Evolutionary conservation across 2,329 filamentous ascomycete genomes (phyloP).

Genomic region (Cordyceps fumosorosea): DNA sequence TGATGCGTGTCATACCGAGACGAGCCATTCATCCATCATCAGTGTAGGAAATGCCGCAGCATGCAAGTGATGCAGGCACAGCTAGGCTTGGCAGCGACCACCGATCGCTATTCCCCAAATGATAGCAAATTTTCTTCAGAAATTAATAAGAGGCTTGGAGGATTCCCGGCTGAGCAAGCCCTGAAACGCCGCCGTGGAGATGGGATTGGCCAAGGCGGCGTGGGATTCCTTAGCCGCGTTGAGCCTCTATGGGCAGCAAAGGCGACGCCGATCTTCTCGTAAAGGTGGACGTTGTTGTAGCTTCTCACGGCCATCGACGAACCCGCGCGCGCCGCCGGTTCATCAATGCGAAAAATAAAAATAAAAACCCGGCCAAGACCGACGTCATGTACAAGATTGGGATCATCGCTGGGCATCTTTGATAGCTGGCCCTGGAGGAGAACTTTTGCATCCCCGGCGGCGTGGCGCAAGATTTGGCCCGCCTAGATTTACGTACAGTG

Average conservation of each 20-base stretch:
- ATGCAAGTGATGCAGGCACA: too few relatives aligned
- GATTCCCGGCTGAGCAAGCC: neutral
- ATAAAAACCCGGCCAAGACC: neutral
- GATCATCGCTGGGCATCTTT: neutral
- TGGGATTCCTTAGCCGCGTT: neutral
- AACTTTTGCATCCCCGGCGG: neutral
- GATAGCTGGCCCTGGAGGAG: neutral
- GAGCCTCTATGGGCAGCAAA: neutral
- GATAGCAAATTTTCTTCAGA: neutral
- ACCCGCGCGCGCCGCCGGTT: neutral
- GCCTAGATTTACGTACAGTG: neutral
- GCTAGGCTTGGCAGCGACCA: too few relatives aligned
- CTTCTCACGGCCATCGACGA: neutral
- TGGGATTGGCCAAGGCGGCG: neutral
- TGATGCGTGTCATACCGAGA: too few relatives aligned
- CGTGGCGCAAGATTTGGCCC: neutral
- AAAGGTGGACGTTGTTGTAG: neutral
- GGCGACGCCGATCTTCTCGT: constrained; percentile 3
- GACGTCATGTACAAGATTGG: neutral
- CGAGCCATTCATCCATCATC: too few relatives aligned
- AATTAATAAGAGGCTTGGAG: neutral
- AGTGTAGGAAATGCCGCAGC: too few relatives aligned
- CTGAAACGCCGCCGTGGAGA: neutral
- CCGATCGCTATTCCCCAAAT: too few relatives aligned
- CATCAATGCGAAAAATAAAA: neutral